Evolutionary conservation across 345 rosid species (phyloP).

Genomic region (Moricandia arvensis): DNA sequence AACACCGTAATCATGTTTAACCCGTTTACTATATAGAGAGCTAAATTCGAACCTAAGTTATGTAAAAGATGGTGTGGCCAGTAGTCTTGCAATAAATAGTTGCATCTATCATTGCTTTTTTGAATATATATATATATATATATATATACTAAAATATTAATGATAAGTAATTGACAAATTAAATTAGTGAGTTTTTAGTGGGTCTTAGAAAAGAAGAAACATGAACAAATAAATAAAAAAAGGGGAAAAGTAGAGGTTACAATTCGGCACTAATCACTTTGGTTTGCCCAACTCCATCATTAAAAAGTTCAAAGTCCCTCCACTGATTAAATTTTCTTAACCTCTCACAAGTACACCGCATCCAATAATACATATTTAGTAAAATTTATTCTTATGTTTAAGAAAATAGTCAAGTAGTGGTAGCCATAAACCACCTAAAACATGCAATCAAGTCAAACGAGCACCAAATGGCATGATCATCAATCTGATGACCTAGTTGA

Average conservation of each 20-base stretch:
- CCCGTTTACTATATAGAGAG: not conserved
- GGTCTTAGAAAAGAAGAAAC: slow-evolving; percentile 26
- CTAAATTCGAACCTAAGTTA: not conserved
- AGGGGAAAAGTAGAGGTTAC: slow-evolving; percentile 30
- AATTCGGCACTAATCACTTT: slow-evolving; percentile 34
- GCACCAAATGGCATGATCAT: not conserved
- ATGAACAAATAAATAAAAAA: slow-evolving; percentile 21
- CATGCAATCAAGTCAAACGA: not conserved
- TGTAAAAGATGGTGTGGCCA: not conserved
- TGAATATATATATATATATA: not conserved
- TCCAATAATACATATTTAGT: slow-evolving; percentile 10
- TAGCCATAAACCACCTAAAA: not conserved
- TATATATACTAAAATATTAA: not conserved
- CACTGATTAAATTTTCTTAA: slow-evolving; percentile 30
- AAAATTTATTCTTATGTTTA: not conserved
- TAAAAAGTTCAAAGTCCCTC: slow-evolving; percentile 27
- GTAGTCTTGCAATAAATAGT: not conserved
- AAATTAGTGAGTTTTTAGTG: slow-evolving; percentile 17
- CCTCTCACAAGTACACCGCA: slow-evolving; percentile 23
- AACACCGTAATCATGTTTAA: not conserved
- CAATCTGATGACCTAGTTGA: not conserved
- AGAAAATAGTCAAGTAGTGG: not conserved
- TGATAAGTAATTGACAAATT: slow-evolving; percentile 13
- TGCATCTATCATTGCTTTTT: not conserved
- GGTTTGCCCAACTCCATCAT: slow-evolving; percentile 40